Evolutionary conservation across 768 basidiomycete genomes (phyloP), one percentile per base, ranked within the genome.

Genomic region (Suillus lakei): DNA sequence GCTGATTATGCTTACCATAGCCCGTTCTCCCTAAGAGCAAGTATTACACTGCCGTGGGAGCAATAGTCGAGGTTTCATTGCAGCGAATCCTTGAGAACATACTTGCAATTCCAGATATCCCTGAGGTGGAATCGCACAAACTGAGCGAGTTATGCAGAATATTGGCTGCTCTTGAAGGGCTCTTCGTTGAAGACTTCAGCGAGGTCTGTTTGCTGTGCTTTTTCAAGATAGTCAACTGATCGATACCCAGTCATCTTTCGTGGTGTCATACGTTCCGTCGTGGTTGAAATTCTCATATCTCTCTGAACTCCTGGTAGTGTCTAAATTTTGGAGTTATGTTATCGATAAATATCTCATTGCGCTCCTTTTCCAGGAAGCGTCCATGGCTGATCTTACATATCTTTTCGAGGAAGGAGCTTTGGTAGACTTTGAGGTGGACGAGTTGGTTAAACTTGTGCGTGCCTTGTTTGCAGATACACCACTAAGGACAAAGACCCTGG

Each of bases 211-310:
- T 59, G 3, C 28, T 63, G 39, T 43, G 38, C 44, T 36, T 16
- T 38, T 58, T 26, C 23, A 34, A 48, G 23, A 60, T 39, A 34
- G 53, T 54, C 21, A n/a, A 10, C 56, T 68, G 38, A 68, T 62
- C 23, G 32, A n/a, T 53, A 51, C 50, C 34, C 68, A 91, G 86
- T 83, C 90, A 23, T 91, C 93, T 0, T 88, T 91, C 56, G 88
- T 94, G 8, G 91, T 91, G 1, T 88, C 88, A 0, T 94, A 93
- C 68, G 93, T 96, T n/a, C 91, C 93, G 2, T 90, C 88, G 15
- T 98, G 96, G 96, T 82, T 98, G 70, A 97, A 97, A 76, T 97
- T 93, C 76, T 95, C 92, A 23, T 98, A 98, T 76, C 83, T 98
- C 5, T 93, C 93, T 2, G 96, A 98, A 76, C 84, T 98, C 15